Evolutionary conservation across 495 filamentous ascomycete genomes (phyloP).

Genomic region (Schizothecium vesticola): DNA sequence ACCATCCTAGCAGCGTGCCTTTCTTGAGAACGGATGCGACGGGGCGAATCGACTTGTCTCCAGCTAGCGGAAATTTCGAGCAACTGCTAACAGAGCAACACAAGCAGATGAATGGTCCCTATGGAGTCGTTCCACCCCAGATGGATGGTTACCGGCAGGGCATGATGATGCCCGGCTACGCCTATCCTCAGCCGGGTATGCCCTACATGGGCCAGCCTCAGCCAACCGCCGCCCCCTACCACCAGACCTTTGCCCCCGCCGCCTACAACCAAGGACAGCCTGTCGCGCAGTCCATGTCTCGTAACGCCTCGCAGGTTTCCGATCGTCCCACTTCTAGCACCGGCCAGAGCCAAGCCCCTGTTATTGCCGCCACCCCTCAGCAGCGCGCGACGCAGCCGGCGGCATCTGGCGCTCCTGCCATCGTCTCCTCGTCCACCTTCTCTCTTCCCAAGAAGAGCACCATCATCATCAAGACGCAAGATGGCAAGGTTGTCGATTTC

Average conservation of each 20-base stretch:
- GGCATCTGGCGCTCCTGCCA: conserved; percentile 45
- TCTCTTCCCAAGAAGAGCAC: conserved; percentile 58
- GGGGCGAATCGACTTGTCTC: conserved; percentile 54
- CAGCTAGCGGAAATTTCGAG: conserved; percentile 65
- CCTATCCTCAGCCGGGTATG: conserved; percentile 21
- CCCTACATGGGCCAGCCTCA: conserved; percentile 46
- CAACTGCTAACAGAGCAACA: conserved; percentile 60
- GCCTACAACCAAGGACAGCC: conserved; percentile 47
- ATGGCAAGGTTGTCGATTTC: conserved; percentile 55
- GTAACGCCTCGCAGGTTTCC: conserved; percentile 75
- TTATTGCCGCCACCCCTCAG: conserved; percentile 39
- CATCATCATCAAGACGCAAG: conserved; percentile 73
- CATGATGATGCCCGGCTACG: conserved; percentile 36
- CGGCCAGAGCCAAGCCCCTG: conserved; percentile 51
- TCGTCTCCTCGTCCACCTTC: conserved; percentile 55
- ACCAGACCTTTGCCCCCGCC: conserved; percentile 39
- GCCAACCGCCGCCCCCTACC: conserved; percentile 38
- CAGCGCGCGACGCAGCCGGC: conserved; percentile 54
- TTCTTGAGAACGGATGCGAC: conserved; percentile 1
- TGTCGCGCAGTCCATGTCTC: conserved; percentile 67
- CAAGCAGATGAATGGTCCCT: conserved; percentile 49
- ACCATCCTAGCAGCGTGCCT: neutral
- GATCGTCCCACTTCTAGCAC: conserved; percentile 75
- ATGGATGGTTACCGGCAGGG: conserved; percentile 37
- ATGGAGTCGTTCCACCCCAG: conserved; percentile 14